Base-by-base conservation (phyloP, 2,329 filamentous ascomycete species). In the Sporothrix brasiliensis region DNA sequence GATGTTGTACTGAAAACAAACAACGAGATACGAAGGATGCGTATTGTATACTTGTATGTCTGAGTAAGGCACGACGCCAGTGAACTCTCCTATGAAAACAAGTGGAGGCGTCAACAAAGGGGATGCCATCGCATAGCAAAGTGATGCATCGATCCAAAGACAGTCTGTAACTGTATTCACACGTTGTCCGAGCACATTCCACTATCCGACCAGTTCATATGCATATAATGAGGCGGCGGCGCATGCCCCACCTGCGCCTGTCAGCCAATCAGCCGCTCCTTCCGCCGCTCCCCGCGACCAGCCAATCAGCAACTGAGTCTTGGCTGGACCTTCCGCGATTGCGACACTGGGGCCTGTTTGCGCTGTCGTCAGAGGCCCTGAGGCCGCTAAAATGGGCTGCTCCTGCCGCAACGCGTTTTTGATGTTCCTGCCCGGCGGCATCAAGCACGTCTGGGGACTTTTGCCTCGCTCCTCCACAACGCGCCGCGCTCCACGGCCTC, bases 401-500 rank as follows among this genome's bases (percentile, higher is more conserved):
- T 27, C 58, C 58, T 49, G 49, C 61, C 61, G 16, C 44, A 67
- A 67, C 63, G 63, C 63, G 49, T 67, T 67, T 67, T 54, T 67
- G 50, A 53, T 67, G 65, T 67, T 67, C 65, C 65, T 67, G 65
- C 34, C 65, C 50, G 65, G 54, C 49, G 63, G 34, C 65, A 21
- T 53, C 30, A 44, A 27, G 21, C 39, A 16, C 10, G 41, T 30
- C 7, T 50, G 24, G 61, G 7, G 11, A 47, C 58, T 14, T 61
- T 27, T 21, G 24, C 52, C 60, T 47, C 60, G 39, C 34, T 13
- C 65, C 41, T 41, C 47, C 27, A 52, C 65, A 67, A 67, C 65
- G 65, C 67, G 67, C 67, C 67, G 67, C 67, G 53, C 67, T 60
- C 44, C 67, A 69, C 54, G 54, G 54, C 54, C 47, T 50, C 54